Percentiles rank a stretch among this genome's conserved stretches.
phyloP scores from a whole-genome alignment of 495 filamentous ascomycete species.

The Tetracladium marchalianum region DNA sequence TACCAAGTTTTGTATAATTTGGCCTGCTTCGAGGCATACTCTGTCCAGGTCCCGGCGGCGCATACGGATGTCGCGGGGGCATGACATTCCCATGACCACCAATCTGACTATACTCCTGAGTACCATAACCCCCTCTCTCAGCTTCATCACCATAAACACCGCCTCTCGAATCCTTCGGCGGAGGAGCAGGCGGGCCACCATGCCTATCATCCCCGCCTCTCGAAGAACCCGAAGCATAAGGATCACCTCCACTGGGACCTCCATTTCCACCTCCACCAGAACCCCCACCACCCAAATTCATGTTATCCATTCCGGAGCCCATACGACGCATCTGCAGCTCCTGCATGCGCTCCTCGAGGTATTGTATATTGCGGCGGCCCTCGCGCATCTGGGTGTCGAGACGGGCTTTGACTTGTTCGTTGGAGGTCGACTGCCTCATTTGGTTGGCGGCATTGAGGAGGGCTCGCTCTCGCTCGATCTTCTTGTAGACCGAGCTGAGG shows the following conservation, averaged over 20 bases:
- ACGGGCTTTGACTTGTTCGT: constrained; percentile 76
- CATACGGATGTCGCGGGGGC: constrained; percentile 75
- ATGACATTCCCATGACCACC: constrained; percentile 55
- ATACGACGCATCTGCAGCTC: constrained; percentile 78
- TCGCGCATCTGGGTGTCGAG: constrained; percentile 90
- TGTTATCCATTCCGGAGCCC: constrained; percentile 51
- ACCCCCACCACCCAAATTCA: constrained; percentile 37
- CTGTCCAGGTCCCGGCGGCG: constrained; percentile 58
- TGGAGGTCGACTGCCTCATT: constrained; percentile 92
- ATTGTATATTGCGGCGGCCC: constrained; percentile 82
- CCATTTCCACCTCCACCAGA: constrained; percentile 28
- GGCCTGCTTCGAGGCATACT: constrained; percentile 64
- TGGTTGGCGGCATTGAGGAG: constrained; percentile 88
- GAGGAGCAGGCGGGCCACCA: constrained; percentile 43
- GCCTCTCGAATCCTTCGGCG: constrained; percentile 50
- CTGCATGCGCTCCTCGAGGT: constrained; percentile 81
- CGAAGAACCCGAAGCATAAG: constrained; percentile 23
- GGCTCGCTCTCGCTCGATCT: constrained; percentile 96
- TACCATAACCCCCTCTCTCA: constrained; percentile 33
- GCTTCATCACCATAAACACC: constrained; percentile 22
- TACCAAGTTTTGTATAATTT: constrained; percentile 96
- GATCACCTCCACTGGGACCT: constrained; percentile 11
- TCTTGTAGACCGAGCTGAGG: constrained; percentile 79
- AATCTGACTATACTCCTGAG: constrained; percentile 32
- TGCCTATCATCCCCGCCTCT: constrained; percentile 28